These are phyloP conservation scores for Leishmania amazonensis DNA, from an alignment of 208 protist species.

Conservation along the genomic window DNA sequence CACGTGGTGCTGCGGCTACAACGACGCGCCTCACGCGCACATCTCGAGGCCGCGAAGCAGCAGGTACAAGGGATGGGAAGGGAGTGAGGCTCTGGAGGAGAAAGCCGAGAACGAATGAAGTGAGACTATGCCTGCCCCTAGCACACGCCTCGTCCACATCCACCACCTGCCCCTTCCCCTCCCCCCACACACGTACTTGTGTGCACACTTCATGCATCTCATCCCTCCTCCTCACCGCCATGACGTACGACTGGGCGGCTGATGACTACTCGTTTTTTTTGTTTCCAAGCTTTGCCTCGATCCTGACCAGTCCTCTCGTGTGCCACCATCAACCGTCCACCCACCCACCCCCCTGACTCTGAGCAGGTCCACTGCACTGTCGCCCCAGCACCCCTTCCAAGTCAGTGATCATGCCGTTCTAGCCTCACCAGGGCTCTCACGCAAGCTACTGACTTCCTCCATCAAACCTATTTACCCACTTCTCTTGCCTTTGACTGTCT, in stretches of 20 bases:
- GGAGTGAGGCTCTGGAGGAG: background rate
- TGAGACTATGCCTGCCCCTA: background rate
- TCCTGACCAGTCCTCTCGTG: background rate
- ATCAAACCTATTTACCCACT: background rate
- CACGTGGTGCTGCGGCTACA: conserved; percentile 42
- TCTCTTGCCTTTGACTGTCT: background rate
- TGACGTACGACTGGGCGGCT: background rate
- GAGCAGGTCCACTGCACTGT: background rate
- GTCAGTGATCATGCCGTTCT: background rate
- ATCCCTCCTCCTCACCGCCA: background rate
- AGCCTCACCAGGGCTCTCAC: background rate
- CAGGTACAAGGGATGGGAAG: background rate
- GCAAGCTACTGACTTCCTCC: background rate
- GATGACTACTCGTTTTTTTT: background rate
- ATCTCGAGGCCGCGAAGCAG: background rate
- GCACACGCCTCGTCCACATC: background rate
- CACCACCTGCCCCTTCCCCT: background rate
- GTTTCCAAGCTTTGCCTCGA: background rate
- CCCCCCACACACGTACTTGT: background rate
- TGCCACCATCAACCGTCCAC: background rate
- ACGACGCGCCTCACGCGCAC: background rate
- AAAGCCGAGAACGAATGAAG: background rate
- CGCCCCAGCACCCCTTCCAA: background rate
- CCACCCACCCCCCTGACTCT: background rate
- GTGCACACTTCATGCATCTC: background rate